Base-by-base conservation (phyloP, 495 filamentous ascomycete genomes). In the Aeminium ludgeri region DNA sequence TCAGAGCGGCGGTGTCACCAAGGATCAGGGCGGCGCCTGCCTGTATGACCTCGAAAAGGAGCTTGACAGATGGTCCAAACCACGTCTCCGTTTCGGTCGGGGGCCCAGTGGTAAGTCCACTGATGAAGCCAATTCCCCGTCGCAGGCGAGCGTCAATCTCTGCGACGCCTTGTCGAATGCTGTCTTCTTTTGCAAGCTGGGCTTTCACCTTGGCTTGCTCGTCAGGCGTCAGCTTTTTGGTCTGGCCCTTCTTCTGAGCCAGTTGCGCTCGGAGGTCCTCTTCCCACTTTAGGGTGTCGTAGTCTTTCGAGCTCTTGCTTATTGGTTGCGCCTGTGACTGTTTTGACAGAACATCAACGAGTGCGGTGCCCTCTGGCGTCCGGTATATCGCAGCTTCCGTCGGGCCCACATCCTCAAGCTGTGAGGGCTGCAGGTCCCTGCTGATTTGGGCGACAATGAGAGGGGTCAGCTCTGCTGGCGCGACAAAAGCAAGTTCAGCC, bases 281-380 rank as follows among this genome's bases (percentile, higher is more conserved):
- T 58, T 97, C 89, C 89, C 89, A 97, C 61, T 94, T 95, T 36
- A 94, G 54, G 1, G 82, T 93, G 51, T 96, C 81, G 46, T 94
- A 92, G 55, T 96, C 89, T 56, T 82, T 94, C 16, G 66, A 74
- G 49, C 80, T 94, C 59, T 82, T 94, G 52, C 82, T 72, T 6
- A 80, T 70, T 11, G 72, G 53, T n/a, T 66, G 65, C 34, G 65
- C 68, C 49, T 76, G 74, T 1, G 65, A 62, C 56, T 87, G 87
- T 51, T 75, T 80, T 23, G 78, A 80, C 3, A 97, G 66, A 5
- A 95, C 83, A 58, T 97, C 87, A 19, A 97, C 68, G 49, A 91
- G 96, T 5, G 75, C 68, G 0, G 79, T 83, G 1, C 85, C 89
- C 57, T 86, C 83, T 1, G 81, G 78, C 2, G 85, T 93, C 12